Conservation (phyloP, 768 basidiomycete genomes). For the Russula dissimulans region DNA sequence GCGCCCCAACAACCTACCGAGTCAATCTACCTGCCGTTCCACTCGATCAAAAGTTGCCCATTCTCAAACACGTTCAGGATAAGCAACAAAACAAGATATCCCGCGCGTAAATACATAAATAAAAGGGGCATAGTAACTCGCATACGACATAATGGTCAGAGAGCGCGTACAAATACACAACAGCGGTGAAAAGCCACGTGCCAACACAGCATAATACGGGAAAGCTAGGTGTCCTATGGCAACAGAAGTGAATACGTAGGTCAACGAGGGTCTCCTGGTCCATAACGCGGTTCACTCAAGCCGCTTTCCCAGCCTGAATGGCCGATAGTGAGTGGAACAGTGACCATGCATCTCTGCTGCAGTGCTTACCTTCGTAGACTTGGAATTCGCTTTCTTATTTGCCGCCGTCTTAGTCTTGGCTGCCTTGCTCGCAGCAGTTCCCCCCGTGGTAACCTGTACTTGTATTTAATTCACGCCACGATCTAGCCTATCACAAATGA, state of each 20-base stretch:
- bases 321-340: not conserved
- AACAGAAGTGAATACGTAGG: not conserved
- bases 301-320: not conserved
- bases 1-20: too few relatives aligned
- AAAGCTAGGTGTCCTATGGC: not conserved
- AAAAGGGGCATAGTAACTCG: constrained; percentile 6
- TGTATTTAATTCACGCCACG: not conserved
- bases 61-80: not conserved
- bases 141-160: not conserved
- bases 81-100: constrained; percentile 12
- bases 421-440: constrained; percentile 27
- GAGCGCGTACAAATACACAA: not conserved
- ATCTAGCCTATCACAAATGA: not conserved
- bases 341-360: not conserved
- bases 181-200: not conserved
- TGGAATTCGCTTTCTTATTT: constrained; percentile 22
- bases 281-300: not conserved
- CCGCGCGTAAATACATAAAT: constrained; percentile 17
- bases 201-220: not conserved
- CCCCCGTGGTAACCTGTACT: constrained; percentile 44
- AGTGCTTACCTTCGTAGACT: constrained; percentile 6
- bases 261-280: not conserved
- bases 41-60: too few relatives aligned
- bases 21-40: too few relatives aligned
- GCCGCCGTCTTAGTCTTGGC: constrained; percentile 24